Evolutionary conservation across 2,329 filamentous ascomycete species (phyloP), one percentile per base, ranked within the genome.

Genomic region (Coniochaeta sp.): DNA sequence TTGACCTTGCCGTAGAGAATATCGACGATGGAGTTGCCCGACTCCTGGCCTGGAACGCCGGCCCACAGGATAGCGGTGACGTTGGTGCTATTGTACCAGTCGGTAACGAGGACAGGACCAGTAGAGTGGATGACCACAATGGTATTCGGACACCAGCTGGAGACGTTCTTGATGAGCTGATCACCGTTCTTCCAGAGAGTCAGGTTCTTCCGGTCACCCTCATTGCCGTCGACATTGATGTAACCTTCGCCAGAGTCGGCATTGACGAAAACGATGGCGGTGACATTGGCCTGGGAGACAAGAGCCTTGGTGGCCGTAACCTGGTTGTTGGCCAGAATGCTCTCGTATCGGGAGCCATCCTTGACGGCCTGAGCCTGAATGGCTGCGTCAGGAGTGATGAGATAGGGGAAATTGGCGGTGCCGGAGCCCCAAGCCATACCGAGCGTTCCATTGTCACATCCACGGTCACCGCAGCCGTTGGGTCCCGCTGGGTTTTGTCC

Each of bases 121-220:
- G 88, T 84, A 1, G 89, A 91, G 77, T 98, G 93, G 62, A 98
- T 88, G 61, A 97, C 85, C 17, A 98, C 90, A 62, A 98, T 89
- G 14, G 92, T 96, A 81, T 97, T 96, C 77, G 88, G 86, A 79
- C 89, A 93, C 63, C 86, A 71, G 8, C 86, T 80, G 0, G 91
- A 87, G 12, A 96, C 90, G 56, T 89, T 91, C 74, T 89, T 83
- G 74, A 98, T 89, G 60, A 98, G 76, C 0, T 82, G 80, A 59
- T 98, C 91, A 44, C 91, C 93, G 61, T 87, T 82, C 62, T 88
- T 81, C 93, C 93, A 98, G 0, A 96, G 79, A 0, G 92, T 96
- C 40, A 99, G 80, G 75, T 99, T 97, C 69, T 93, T 92, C 59
- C 95, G 88, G 73, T 98, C 93, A 61, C 95, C 95, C 62, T 81